phyloP scores from a whole-genome alignment of 352 stramenopile genomes.

The Phytophthora sp. region DNA sequence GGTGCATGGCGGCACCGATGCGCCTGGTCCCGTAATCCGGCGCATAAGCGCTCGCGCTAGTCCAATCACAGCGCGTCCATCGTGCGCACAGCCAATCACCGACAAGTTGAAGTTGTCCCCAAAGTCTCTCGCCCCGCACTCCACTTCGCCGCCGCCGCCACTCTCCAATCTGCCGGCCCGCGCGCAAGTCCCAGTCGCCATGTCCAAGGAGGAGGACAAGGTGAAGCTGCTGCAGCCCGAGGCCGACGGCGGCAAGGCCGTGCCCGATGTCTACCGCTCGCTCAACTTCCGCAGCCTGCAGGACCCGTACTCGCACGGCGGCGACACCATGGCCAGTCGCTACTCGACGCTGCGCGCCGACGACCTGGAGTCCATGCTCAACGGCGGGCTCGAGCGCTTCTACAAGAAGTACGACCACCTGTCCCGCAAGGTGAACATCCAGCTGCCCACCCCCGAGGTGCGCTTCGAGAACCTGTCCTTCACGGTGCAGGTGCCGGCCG shows the following conservation, averaged over 20 bases:
- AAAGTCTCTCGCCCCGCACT: too few species aligned
- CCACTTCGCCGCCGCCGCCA: too few species aligned
- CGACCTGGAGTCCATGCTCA: constrained; percentile 57
- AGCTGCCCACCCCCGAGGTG: constrained; percentile 35
- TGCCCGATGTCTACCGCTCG: constrained; percentile 63
- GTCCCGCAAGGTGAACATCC: constrained; percentile 55
- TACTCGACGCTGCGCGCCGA: constrained; percentile 48
- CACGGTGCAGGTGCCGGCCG: constrained; percentile 47
- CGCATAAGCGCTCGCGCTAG: too few species aligned
- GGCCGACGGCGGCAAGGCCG: constrained; percentile 22
- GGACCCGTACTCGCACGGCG: constrained; percentile 50
- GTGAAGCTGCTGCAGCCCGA: constrained; percentile 24
- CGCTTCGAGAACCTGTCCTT: constrained; percentile 72
- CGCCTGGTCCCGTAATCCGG: too few species aligned
- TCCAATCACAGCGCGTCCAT: too few species aligned
- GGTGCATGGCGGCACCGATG: too few species aligned
- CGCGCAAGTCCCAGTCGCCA: too few species aligned
- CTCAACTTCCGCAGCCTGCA: constrained; percentile 71
- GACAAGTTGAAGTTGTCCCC: too few species aligned
- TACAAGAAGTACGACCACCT: constrained; percentile 80
- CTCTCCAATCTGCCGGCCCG: not conserved
- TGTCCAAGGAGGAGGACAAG: not conserved
- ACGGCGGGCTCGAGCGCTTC: constrained; percentile 64
- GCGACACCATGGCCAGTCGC: not conserved
- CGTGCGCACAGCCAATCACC: too few species aligned